phyloP scores from a whole-genome alignment of 805 yeast genomes.

The Jamesozyma hellenica region DNA sequence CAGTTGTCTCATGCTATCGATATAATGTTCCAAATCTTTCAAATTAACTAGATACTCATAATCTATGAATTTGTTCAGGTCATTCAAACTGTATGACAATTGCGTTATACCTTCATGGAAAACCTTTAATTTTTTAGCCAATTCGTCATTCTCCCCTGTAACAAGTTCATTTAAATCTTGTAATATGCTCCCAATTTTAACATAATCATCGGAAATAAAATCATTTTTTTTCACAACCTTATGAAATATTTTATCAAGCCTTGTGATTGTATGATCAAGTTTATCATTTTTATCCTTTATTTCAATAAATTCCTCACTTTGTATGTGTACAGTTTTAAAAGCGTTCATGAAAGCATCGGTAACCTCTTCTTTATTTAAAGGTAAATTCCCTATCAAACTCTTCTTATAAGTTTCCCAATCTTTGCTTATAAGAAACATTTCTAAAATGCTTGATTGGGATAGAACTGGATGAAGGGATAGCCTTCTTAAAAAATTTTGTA shows the following conservation, averaged over 20 bases:
- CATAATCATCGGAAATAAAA: constrained; percentile 64
- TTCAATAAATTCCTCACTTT: constrained; percentile 68
- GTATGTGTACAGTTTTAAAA: constrained; percentile 63
- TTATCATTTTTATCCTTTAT: constrained; percentile 76
- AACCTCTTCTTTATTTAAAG: constrained; percentile 48
- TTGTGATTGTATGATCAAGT: constrained; percentile 70
- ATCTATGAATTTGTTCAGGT: constrained; percentile 48
- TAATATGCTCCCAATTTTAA: constrained; percentile 60
- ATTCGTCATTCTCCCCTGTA: constrained; percentile 27
- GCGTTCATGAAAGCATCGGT: constrained; percentile 90
- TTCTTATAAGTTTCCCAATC: constrained; percentile 29
- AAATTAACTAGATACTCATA: constrained; percentile 72
- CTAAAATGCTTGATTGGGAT: constrained; percentile 52
- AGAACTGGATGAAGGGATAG: constrained; percentile 66
- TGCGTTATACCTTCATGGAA: constrained; percentile 41
- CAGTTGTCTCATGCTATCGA: constrained; percentile 51
- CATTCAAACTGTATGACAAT: constrained; percentile 34
- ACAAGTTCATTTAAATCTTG: constrained; percentile 54
- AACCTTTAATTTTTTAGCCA: constrained; percentile 30
- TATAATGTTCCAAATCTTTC: constrained; percentile 80
- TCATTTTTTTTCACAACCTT: constrained; percentile 63
- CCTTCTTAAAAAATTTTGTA: constrained; percentile 65
- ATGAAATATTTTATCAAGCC: constrained; percentile 68
- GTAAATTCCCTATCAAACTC: constrained; percentile 17
- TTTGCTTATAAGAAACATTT: constrained; percentile 22